These are phyloP conservation scores for Geoglossum glabrum DNA, from an alignment of 495 filamentous ascomycete genomes.

Conservation along the genomic window DNA sequence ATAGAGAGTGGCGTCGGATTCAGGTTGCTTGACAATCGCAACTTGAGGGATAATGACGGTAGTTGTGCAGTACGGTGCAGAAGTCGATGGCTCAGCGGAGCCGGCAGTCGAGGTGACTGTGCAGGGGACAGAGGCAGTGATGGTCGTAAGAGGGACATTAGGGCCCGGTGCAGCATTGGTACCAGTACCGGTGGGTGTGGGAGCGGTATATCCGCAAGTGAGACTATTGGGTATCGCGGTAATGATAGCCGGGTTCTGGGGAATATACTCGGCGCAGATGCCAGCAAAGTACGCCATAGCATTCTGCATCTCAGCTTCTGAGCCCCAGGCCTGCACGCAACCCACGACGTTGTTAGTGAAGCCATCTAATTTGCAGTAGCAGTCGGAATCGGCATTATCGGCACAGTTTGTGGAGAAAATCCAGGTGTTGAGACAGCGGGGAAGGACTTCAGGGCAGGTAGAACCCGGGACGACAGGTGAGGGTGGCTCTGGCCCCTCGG, in stretches of 20 bases:
- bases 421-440: conserved; percentile 90
- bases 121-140: conserved; percentile 1
- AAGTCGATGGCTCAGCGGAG: background rate
- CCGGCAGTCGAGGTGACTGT: background rate
- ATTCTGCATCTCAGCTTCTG: conserved; percentile 40
- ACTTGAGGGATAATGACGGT: conserved; percentile 5
- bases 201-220: conserved; percentile 16
- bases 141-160: background rate
- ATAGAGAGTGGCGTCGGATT: background rate
- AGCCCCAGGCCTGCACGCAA: conserved; percentile 63
- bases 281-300: conserved; percentile 76
- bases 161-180: background rate
- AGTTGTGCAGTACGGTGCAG: background rate
- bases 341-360: conserved; percentile 66
- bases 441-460: conserved; percentile 52
- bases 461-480: background rate
- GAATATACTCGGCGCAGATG: conserved; percentile 61
- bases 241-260: conserved; percentile 65
- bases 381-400: conserved; percentile 63
- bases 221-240: conserved; percentile 40
- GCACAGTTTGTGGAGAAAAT: conserved; percentile 50
- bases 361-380: conserved; percentile 65
- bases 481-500: background rate
- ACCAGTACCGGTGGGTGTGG: background rate
- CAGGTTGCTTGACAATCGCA: background rate